Percentiles rank a stretch among this genome's conserved stretches.
These are phyloP conservation scores for Thalassiosira mediterranea DNA, from an alignment of 352 stramenopile genomes.

Conservation along the genomic window DNA sequence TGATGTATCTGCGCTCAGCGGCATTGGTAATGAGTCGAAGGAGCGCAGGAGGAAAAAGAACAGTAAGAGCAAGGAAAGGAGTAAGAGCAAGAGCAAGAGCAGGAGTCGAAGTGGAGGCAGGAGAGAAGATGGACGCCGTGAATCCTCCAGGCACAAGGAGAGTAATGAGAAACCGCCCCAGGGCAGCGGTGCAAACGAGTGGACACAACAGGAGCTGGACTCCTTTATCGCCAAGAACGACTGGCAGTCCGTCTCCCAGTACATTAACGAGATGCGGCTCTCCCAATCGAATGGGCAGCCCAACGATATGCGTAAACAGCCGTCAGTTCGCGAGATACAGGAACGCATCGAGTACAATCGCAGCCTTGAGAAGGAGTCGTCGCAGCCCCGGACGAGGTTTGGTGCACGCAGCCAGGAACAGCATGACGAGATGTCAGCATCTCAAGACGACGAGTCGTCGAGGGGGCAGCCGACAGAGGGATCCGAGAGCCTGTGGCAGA, in stretches of 20 bases:
- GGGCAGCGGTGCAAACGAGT: conserved; percentile 47
- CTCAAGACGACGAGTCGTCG: background rate
- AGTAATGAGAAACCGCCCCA: too few species aligned
- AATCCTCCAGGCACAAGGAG: too few species aligned
- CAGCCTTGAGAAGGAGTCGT: background rate
- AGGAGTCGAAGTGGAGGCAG: too few species aligned
- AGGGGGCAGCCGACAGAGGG: conserved; percentile 1
- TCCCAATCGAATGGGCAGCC: background rate
- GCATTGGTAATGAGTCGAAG: conserved; percentile 50
- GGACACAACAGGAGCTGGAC: conserved; percentile 69
- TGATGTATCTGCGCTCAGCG: conserved; percentile 67
- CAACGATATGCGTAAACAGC: background rate
- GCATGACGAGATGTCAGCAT: background rate
- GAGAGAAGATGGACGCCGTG: too few species aligned
- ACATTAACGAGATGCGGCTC: conserved; percentile 42
- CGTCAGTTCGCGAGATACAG: background rate
- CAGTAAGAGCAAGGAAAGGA: too few species aligned
- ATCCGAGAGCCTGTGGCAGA: conserved; percentile 27
- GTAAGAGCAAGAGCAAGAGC: too few species aligned
- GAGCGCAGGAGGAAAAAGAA: conserved; percentile 7
- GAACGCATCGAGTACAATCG: background rate
- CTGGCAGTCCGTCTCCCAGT: conserved; percentile 68
- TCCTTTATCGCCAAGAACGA: conserved; percentile 79
- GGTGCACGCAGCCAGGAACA: background rate
- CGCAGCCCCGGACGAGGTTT: background rate